A percentile compares a stretch with the other conserved stretches of the same genome.
Evolutionary conservation across 1,284 basidiomycete genomes (phyloP).

Genomic region (Fomitopsis palustris): DNA sequence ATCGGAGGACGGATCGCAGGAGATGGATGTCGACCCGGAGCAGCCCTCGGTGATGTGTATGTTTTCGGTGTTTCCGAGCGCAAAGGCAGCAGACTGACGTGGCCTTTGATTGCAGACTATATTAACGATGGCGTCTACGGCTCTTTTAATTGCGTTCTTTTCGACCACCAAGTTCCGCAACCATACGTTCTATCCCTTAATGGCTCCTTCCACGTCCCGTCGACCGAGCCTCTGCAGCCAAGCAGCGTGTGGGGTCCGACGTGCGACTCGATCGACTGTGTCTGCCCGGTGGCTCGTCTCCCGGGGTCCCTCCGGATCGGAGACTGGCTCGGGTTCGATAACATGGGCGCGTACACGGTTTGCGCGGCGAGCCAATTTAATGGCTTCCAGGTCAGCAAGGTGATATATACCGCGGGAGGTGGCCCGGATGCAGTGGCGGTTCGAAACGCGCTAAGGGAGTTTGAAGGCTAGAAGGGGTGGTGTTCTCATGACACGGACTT

Average conservation of each 20-base stretch:
- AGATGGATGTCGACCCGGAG: conserved; percentile 35
- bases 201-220: conserved; percentile 42
- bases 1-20: conserved; percentile 31
- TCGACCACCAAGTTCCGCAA: conserved; percentile 74
- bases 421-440: conserved; percentile 35
- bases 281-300: conserved; percentile 45
- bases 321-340: conserved; percentile 77
- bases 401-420: conserved; percentile 42
- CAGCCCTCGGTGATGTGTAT: conserved; percentile 79
- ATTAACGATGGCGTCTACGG: conserved; percentile 99
- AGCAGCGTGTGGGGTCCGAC: conserved; percentile 71
- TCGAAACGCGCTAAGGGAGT: conserved; percentile 31
- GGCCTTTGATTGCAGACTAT: conserved; percentile 61
- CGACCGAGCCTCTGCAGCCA: conserved; percentile 40
- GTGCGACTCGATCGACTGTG: conserved; percentile 78
- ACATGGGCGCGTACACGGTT: conserved; percentile 81
- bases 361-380: conserved; percentile 76
- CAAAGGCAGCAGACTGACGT: conserved; percentile 14
- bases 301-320: conserved; percentile 58
- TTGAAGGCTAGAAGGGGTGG: conserved; percentile 18
- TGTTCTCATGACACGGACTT: neutral
- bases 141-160: conserved; percentile 91
- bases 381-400: conserved; percentile 48
- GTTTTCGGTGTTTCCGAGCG: conserved; percentile 29
- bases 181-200: conserved; percentile 58